A percentile compares a stretch with the other conserved stretches of the same genome.
These are phyloP conservation scores for Fusarium musae DNA, from an alignment of 2,329 filamentous ascomycete species.

Conservation along the genomic window DNA sequence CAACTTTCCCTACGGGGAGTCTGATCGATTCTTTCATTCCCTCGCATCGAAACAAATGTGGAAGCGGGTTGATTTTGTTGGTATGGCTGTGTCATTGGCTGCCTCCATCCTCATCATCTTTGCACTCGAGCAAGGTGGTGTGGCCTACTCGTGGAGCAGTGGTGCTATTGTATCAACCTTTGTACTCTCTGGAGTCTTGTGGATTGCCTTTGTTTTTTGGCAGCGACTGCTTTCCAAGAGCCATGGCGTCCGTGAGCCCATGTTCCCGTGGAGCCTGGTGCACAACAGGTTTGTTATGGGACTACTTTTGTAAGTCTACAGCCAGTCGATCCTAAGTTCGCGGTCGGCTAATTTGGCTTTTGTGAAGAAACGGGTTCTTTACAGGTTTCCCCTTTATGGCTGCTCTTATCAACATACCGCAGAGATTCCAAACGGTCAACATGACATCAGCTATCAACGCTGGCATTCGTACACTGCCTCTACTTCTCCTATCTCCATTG, in stretches of 20 bases:
- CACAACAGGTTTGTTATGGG: neutral
- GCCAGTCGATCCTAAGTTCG: neutral
- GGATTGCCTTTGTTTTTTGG: slow-evolving; percentile 19
- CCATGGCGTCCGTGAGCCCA: neutral
- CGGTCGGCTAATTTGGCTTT: neutral
- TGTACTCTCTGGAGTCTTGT: slow-evolving; percentile 1
- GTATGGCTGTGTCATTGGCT: slow-evolving; percentile 50
- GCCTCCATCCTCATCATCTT: slow-evolving; percentile 58
- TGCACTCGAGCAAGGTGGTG: slow-evolving; percentile 57
- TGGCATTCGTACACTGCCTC: slow-evolving; percentile 13
- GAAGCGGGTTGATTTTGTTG: slow-evolving; percentile 29
- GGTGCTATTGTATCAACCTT: slow-evolving; percentile 49
- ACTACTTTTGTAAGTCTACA: neutral
- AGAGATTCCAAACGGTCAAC: slow-evolving; percentile 24
- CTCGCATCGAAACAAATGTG: neutral
- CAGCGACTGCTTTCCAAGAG: neutral
- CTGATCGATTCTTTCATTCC: neutral
- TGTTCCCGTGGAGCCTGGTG: neutral
- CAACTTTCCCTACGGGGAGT: slow-evolving; percentile 4
- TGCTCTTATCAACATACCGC: slow-evolving; percentile 28
- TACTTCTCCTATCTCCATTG: slow-evolving; percentile 23
- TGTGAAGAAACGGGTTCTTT: slow-evolving; percentile 2
- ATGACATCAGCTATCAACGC: slow-evolving; percentile 11
- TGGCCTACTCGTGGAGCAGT: slow-evolving; percentile 55
- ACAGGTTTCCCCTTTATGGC: slow-evolving; percentile 29